Evolutionary conservation across 1,284 basidiomycete species (phyloP).

Genomic region (Chalciporus sp.): DNA sequence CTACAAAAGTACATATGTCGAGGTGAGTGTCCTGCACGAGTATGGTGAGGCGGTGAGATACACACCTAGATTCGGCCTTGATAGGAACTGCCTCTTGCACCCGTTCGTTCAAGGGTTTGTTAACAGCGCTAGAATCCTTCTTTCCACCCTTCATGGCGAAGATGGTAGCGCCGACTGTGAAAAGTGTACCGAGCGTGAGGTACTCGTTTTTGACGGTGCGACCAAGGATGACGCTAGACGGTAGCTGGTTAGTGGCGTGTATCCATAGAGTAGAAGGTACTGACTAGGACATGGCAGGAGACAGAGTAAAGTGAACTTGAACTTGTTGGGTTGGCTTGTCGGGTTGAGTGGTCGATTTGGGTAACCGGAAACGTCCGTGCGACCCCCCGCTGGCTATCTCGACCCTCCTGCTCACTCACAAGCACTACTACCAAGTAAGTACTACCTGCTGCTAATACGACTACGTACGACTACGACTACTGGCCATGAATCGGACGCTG

Average conservation of each 20-base stretch:
- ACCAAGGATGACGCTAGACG: slow-evolving; percentile 65
- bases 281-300: slow-evolving; percentile 46
- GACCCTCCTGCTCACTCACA: slow-evolving; percentile 12
- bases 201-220: slow-evolving; percentile 78
- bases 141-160: slow-evolving; percentile 55
- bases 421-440: too few relatives aligned
- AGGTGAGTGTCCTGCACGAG: neutral
- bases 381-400: slow-evolving; percentile 15
- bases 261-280: slow-evolving; percentile 14
- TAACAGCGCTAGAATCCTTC: slow-evolving; percentile 46
- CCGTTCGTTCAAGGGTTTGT: slow-evolving; percentile 49
- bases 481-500: slow-evolving; percentile 19
- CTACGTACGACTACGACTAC: neutral
- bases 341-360: too few relatives aligned
- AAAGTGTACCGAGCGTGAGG: slow-evolving; percentile 68
- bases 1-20: slow-evolving; percentile 34
- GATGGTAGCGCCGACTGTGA: slow-evolving; percentile 52
- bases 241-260: too few relatives aligned
- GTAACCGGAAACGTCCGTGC: slow-evolving; percentile 26
- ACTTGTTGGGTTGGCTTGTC: neutral
- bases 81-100: slow-evolving; percentile 64
- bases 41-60: slow-evolving; percentile 3
- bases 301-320: neutral
- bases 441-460: neutral
- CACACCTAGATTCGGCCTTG: slow-evolving; percentile 67